Conservation (phyloP, 352 stramenopile species). For the Thalassiosira pacifica region DNA sequence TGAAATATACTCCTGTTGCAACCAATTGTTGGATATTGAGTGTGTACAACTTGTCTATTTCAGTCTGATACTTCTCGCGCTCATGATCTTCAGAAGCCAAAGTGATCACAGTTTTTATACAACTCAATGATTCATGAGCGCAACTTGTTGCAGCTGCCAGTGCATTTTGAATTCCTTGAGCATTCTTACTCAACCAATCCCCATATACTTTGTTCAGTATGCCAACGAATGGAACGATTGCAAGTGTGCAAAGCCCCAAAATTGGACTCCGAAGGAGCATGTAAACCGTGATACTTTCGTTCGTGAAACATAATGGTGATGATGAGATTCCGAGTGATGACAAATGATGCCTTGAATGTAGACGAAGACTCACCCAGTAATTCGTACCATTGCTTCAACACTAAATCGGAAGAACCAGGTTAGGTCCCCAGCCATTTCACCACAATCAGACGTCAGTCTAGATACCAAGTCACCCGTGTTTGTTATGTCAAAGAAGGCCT, state of each 20-base stretch:
- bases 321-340: too few species aligned
- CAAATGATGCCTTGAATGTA: too few species aligned
- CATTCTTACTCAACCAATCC: constrained; percentile 83
- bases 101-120: constrained; percentile 85
- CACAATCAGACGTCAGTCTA: constrained; percentile 86
- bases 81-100: constrained; percentile 83
- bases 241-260: constrained; percentile 80
- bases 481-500: constrained; percentile 85
- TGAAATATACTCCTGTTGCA: constrained; percentile 86
- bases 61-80: constrained; percentile 77
- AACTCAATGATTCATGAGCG: constrained; percentile 84
- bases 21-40: constrained; percentile 85
- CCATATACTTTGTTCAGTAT: constrained; percentile 83
- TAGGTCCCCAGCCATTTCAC: constrained; percentile 87
- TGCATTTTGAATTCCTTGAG: constrained; percentile 82
- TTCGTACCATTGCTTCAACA: constrained; percentile 87
- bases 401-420: constrained; percentile 89
- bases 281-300: constrained; percentile 84
- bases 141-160: constrained; percentile 82
- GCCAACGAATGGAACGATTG: constrained; percentile 85
- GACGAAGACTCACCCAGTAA: constrained; percentile 62
- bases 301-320: too few species aligned
- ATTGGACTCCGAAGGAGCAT: constrained; percentile 85
- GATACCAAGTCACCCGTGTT: constrained; percentile 85
- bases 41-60: constrained; percentile 82